These are phyloP conservation scores for Uronychia binucleata DNA, from an alignment of 73 alveolate genomes.

Conservation along the genomic window DNA sequence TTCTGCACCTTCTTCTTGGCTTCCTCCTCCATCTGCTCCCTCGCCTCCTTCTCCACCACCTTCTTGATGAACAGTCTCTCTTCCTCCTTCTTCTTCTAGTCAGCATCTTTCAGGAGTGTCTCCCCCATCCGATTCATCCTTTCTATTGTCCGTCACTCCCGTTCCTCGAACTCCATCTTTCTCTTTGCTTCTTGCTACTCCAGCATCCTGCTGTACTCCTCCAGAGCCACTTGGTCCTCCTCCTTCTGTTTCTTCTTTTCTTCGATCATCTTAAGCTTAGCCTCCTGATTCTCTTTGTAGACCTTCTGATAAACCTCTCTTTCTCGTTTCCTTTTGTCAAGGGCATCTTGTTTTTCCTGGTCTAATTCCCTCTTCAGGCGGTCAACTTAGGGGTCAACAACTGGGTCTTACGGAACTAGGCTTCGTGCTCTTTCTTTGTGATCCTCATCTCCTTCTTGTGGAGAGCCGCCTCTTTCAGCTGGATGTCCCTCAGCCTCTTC, in stretches of 20 bases:
- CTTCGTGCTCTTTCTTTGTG: background rate
- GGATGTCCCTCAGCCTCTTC: background rate
- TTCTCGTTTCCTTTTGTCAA: background rate
- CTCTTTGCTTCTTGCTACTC: background rate
- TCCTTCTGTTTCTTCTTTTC: background rate
- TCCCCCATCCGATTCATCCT: background rate
- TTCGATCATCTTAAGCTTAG: background rate
- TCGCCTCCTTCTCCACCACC: background rate
- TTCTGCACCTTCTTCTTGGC: background rate
- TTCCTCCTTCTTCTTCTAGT: background rate
- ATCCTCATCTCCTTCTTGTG: background rate
- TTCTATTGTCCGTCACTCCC: background rate
- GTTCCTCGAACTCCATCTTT: background rate
- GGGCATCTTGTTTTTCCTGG: background rate
- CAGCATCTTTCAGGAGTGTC: background rate
- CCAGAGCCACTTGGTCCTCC: background rate
- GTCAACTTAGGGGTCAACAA: background rate
- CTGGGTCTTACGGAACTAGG: background rate
- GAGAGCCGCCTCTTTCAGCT: background rate
- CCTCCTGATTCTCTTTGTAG: background rate
- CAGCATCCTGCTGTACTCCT: background rate
- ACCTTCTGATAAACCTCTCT: background rate
- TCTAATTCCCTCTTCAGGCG: background rate
- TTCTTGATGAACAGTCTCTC: background rate
- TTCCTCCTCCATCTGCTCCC: background rate